phyloP scores from a whole-genome alignment of 2,329 filamentous ascomycete genomes.

The Aspergillus thermomutatus region DNA sequence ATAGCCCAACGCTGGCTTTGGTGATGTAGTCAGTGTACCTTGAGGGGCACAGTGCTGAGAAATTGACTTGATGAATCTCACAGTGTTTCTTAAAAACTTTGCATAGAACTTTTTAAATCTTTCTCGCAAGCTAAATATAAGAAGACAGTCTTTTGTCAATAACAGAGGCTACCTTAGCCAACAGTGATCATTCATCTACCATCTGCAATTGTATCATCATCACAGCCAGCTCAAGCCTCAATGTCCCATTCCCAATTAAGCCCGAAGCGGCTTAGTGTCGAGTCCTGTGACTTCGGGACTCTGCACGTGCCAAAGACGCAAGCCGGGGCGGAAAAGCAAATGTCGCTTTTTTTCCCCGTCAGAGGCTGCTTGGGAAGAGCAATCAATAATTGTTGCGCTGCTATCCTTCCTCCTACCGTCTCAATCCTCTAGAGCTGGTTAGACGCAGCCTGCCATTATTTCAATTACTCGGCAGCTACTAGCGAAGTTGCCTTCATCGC shows the following conservation, averaged over 20 bases:
- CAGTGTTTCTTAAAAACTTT: background rate
- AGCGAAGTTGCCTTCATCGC: constrained; percentile 18
- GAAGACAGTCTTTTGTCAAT: background rate
- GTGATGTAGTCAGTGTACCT: background rate
- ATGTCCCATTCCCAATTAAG: constrained; percentile 11
- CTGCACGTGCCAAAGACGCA: constrained; percentile 28
- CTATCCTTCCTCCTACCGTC: constrained; percentile 2
- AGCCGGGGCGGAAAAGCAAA: constrained; percentile 19
- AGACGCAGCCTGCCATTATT: constrained; percentile 15
- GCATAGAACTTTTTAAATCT: background rate
- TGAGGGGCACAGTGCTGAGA: background rate
- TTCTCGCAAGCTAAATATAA: background rate
- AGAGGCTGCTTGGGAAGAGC: constrained; percentile 15
- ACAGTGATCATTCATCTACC: background rate
- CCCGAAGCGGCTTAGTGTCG: constrained; percentile 12
- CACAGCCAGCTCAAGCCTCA: constrained; percentile 2
- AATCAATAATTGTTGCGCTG: constrained; percentile 17
- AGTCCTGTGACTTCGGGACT: constrained; percentile 15
- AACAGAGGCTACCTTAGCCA: background rate
- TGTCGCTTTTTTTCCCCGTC: constrained; percentile 34
- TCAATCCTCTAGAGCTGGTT: constrained; percentile 19
- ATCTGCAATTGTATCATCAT: constrained; percentile 14
- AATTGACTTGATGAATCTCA: background rate
- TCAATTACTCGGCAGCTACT: constrained; percentile 10
- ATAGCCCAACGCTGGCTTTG: background rate